Percentiles rank a stretch among this genome's conserved stretches.
Evolutionary conservation across 768 basidiomycete genomes (phyloP).

Genomic region (Suillus lakei): DNA sequence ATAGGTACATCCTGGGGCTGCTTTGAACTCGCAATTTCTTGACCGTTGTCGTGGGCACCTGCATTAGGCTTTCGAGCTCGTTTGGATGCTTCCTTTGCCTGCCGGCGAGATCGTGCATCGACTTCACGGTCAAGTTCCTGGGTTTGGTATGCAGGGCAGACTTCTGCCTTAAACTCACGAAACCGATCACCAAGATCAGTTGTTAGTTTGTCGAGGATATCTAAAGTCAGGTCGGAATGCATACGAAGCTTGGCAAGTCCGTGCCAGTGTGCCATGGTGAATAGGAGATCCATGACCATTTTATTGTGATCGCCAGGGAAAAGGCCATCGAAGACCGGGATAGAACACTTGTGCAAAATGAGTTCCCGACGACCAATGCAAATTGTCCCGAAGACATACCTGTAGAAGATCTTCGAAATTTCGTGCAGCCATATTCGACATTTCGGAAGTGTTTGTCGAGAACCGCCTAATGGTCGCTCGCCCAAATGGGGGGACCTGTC

Average conservation of each 20-base stretch:
- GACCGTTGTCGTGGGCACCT: too few species aligned
- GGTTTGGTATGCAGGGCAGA: constrained; percentile 27
- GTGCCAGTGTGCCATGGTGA: constrained; percentile 33
- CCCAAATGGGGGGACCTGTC: constrained; percentile 33
- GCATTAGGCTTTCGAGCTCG: too few species aligned
- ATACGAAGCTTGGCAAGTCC: constrained; percentile 32
- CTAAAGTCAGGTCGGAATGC: constrained; percentile 30
- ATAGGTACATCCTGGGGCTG: too few species aligned
- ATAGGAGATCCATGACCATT: constrained; percentile 24
- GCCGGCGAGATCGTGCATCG: too few species aligned
- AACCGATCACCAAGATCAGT: constrained; percentile 23
- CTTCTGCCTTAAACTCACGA: constrained; percentile 25
- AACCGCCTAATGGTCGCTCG: not conserved
- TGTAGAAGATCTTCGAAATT: not conserved
- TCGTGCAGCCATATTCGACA: not conserved
- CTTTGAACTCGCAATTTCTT: too few species aligned
- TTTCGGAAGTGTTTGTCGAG: not conserved
- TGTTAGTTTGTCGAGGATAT: constrained; percentile 17
- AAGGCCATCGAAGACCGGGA: constrained; percentile 39
- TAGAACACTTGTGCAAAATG: constrained; percentile 25
- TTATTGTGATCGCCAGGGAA: constrained; percentile 17
- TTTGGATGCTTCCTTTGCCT: too few species aligned
- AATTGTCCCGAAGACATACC: constrained; percentile 17
- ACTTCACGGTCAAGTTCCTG: constrained; percentile 13
- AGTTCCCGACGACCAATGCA: constrained; percentile 28